A percentile compares a stretch with the other conserved stretches of the same genome.
Conservation (phyloP, 176 grass and related monocot species). For the Bolboschoenus planiculmis region DNA sequence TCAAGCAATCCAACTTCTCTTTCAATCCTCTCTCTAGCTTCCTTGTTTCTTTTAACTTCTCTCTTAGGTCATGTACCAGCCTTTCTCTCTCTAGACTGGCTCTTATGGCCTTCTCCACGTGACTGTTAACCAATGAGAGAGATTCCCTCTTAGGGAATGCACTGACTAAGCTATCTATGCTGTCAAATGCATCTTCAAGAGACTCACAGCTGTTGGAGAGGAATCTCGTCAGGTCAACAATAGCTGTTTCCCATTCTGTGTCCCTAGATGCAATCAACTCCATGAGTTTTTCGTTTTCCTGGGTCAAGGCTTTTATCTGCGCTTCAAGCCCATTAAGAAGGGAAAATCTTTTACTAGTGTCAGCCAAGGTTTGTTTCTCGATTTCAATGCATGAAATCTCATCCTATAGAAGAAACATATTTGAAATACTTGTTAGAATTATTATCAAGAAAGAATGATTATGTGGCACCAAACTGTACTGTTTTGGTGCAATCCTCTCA, state of each 20-base stretch:
- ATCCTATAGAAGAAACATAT: slow-evolving; percentile 8
- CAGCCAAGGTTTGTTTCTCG: neutral
- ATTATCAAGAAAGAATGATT: neutral
- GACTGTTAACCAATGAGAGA: slow-evolving; percentile 40
- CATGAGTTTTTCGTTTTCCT: slow-evolving; percentile 56
- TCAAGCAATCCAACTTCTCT: slow-evolving; percentile 65
- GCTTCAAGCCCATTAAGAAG: slow-evolving; percentile 32
- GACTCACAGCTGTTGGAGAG: slow-evolving; percentile 64
- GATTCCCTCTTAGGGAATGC: slow-evolving; percentile 55
- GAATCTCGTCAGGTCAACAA: slow-evolving; percentile 74
- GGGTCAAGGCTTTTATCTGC: slow-evolving; percentile 39
- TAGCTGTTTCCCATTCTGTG: slow-evolving; percentile 73
- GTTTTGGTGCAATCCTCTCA: neutral
- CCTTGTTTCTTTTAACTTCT: slow-evolving; percentile 49
- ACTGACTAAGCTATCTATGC: slow-evolving; percentile 59
- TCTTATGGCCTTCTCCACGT: slow-evolving; percentile 78
- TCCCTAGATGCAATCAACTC: slow-evolving; percentile 53
- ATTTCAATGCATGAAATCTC: neutral
- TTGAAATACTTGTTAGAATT: neutral
- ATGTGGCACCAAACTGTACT: neutral
- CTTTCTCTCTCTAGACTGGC: slow-evolving; percentile 69
- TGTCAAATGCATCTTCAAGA: slow-evolving; percentile 65
- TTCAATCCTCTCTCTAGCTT: slow-evolving; percentile 54
- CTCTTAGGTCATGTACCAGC: slow-evolving; percentile 53
- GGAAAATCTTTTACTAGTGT: neutral